phyloP scores from a whole-genome alignment of 192 early-diverging fungal genomes.

The Coemansia sp. region DNA sequence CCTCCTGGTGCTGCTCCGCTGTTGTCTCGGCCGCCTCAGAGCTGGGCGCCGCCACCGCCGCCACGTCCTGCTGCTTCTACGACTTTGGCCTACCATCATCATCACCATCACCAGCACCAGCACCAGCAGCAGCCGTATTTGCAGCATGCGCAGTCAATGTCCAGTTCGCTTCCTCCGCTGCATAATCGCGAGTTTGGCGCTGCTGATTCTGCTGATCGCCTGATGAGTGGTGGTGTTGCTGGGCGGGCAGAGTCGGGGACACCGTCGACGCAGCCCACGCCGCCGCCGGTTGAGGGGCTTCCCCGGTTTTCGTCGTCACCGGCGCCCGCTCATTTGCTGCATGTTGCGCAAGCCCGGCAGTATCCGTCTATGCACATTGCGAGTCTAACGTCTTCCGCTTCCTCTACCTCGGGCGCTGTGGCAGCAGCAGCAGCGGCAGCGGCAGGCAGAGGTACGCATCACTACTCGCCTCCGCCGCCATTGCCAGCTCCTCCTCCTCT shows the following conservation, averaged over 20 bases:
- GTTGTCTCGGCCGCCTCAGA: background rate
- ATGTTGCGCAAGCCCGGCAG: too few species aligned
- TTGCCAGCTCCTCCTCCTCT: too few species aligned
- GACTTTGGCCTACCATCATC: background rate
- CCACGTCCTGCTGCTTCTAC: background rate
- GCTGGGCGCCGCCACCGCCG: background rate
- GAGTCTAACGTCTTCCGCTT: conserved; percentile 16
- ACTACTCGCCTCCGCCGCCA: background rate
- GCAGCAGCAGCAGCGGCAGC: too few species aligned
- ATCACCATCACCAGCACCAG: background rate
- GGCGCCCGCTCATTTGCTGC: background rate
- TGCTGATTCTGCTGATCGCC: background rate
- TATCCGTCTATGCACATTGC: conserved; percentile 17
- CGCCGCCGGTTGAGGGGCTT: conserved; percentile 49
- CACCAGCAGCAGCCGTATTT: background rate
- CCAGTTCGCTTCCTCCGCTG: background rate
- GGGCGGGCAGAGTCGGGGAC: conserved; percentile 32
- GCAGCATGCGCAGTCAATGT: background rate
- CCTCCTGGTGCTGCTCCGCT: too few species aligned
- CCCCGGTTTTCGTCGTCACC: conserved; percentile 45
- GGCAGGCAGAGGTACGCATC: too few species aligned
- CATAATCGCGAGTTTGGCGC: background rate
- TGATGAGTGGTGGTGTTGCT: too few species aligned
- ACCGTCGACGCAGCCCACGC: conserved; percentile 41
- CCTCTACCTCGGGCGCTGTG: too few species aligned